Evolutionary conservation across 2,329 filamentous ascomycete species (phyloP), one percentile per base, ranked within the genome.

Genomic region (Pseudogymnoascus sp.): DNA sequence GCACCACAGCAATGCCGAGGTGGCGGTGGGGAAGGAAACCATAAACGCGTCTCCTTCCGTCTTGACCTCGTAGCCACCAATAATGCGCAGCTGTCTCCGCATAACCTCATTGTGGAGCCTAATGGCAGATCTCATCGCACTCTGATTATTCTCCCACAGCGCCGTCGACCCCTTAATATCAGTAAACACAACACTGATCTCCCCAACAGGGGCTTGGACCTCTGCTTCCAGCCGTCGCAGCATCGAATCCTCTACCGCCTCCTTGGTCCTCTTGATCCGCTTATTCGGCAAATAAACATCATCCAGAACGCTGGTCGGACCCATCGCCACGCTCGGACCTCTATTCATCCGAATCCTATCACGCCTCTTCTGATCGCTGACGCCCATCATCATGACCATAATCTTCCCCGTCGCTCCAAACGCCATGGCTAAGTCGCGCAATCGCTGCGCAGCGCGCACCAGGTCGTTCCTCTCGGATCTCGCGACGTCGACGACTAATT

Each of bases 31-130:
- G 76, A 99, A 99, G 8, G 93, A 96, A 33, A 99, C 95, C 93
- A 99, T 97, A 72, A 99, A 99, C 7, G 95, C 95, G 76, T 99
- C 95, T 69, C 95, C 95, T 90, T 99, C 95, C 16, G 95, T 99
- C 81, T 99, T 99, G 75, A 99, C 95, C 77, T 99, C 95, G 72
- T 97, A 99, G 1, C 95, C 95, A 72, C 95, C 95, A 70, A 97
- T 96, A 67, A 93, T 88, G 61, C 95, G 87, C 69, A 99, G 80
- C 73, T 97, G 93, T 63, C 95, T 85, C 68, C 95, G 89, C 88
- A 99, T 96, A 53, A 97, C 86, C 71, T 96, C 92, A 75, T 99
- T 99, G 81, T 99, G 95, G 69, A 96, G 87, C 76, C 93, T 96
- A 77, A 99, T 99, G 16, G 93, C 93, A 13, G 93, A 93, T 70